Conservation (phyloP, 768 basidiomycete genomes). For the Tubosaeta sp. region DNA sequence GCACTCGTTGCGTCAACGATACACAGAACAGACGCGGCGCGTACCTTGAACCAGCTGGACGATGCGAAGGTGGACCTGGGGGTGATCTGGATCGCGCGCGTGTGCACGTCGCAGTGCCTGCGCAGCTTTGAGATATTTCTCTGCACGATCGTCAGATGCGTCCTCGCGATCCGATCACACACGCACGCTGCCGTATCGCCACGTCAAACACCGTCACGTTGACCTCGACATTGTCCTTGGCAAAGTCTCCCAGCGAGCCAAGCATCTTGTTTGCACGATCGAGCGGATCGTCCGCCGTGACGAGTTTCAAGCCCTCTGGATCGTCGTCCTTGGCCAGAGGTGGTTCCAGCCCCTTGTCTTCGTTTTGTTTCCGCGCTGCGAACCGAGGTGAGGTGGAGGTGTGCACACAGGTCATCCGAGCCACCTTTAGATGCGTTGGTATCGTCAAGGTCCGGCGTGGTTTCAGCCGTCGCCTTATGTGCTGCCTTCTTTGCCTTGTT, state of each 20-base stretch:
- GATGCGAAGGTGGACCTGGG: conserved; percentile 69
- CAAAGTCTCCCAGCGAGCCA: conserved; percentile 53
- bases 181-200: conserved; percentile 71
- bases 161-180: neutral
- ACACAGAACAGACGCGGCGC: conserved; percentile 7
- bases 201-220: conserved; percentile 82
- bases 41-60: conserved; percentile 60
- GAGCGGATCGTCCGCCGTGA: conserved; percentile 59
- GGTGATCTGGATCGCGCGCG: conserved; percentile 47
- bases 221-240: conserved; percentile 52
- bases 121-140: conserved; percentile 75
- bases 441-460: conserved; percentile 34
- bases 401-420: conserved; percentile 11
- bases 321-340: conserved; percentile 69
- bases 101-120: conserved; percentile 59
- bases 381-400: conserved; percentile 14
- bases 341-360: conserved; percentile 70
- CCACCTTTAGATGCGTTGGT: conserved; percentile 58
- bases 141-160: conserved; percentile 34
- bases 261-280: conserved; percentile 74
- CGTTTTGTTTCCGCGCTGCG: conserved; percentile 34
- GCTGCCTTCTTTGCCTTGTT: conserved; percentile 85
- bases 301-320: conserved; percentile 71
- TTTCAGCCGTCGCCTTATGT: conserved; percentile 51
- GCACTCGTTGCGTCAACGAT: neutral